Conservation (phyloP, 306 rosid species). For the Castanea sativa region DNA sequence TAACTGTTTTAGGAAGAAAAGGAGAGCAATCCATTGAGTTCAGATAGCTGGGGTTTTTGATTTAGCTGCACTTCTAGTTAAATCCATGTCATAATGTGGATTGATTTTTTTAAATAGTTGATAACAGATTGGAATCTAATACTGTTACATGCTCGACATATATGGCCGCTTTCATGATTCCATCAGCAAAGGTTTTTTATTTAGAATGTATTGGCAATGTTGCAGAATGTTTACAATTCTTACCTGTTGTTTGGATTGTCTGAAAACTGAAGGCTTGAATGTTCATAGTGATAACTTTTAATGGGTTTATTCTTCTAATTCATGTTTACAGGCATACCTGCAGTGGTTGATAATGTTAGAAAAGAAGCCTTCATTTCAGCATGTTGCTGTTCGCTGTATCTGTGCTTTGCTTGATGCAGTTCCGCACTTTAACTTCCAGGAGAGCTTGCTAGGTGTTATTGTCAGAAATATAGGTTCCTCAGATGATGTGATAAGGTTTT, state of each 20-base stretch:
- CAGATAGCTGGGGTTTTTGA: background rate
- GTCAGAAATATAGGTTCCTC: conserved; percentile 72
- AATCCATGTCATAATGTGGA: background rate
- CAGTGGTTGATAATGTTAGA: conserved; percentile 71
- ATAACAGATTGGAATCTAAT: background rate
- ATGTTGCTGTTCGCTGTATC: conserved; percentile 70
- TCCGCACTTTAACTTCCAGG: conserved; percentile 87
- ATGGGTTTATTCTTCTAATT: conserved; percentile 7
- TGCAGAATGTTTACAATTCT: background rate
- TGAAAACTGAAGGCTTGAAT: background rate
- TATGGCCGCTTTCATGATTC: background rate
- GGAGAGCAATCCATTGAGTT: background rate
- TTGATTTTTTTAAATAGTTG: background rate
- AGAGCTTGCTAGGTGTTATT: conserved; percentile 68
- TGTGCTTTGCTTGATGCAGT: conserved; percentile 82
- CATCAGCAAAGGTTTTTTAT: background rate
- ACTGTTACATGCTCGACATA: no score
- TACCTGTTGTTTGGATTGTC: background rate
- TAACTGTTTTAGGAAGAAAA: background rate
- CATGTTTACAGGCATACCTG: conserved; percentile 63
- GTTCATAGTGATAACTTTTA: conserved; percentile 5
- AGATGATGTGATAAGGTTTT: conserved; percentile 69
- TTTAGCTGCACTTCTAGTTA: background rate
- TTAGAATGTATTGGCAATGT: background rate
- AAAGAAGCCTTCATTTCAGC: conserved; percentile 59